Conservation (phyloP, 306 rosid genomes). For the Cucurbita pepo region DNA sequence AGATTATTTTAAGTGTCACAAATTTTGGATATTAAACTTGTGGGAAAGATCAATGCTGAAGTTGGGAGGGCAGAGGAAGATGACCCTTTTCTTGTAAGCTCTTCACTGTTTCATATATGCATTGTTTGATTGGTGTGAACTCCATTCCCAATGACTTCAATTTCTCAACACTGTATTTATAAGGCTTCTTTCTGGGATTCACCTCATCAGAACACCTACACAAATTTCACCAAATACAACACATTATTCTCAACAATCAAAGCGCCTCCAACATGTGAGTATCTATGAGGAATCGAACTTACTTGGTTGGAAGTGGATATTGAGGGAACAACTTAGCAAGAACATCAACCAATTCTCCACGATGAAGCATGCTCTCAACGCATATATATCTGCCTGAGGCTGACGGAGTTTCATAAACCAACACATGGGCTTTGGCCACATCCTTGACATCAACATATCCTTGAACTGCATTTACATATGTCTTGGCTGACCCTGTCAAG, state of each 20-base stretch:
- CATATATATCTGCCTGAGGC: slow-evolving; percentile 72
- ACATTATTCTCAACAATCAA: no score
- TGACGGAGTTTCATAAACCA: slow-evolving; percentile 47
- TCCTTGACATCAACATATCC: slow-evolving; percentile 65
- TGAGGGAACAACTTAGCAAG: slow-evolving; percentile 56
- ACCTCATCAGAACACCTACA: slow-evolving; percentile 63
- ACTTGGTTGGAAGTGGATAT: slow-evolving; percentile 71
- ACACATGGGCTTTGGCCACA: slow-evolving; percentile 63
- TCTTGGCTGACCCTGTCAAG: slow-evolving; percentile 64
- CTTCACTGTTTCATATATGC: slow-evolving; percentile 72
- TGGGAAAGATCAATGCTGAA: background rate
- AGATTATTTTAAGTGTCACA: background rate
- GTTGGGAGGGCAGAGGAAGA: slow-evolving; percentile 25
- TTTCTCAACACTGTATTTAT: slow-evolving; percentile 52
- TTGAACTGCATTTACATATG: slow-evolving; percentile 62
- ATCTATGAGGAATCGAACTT: background rate
- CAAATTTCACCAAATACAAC: background rate
- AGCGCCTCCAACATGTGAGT: no score
- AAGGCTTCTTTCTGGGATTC: slow-evolving; percentile 58
- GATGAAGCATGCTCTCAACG: slow-evolving; percentile 57
- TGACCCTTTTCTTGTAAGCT: slow-evolving; percentile 69
- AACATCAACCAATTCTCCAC: slow-evolving; percentile 66
- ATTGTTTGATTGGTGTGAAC: slow-evolving; percentile 52
- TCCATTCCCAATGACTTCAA: slow-evolving; percentile 55
- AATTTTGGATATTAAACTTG: no score